These are phyloP conservation scores for Poa annua DNA, from an alignment of 176 grass and related monocot genomes.

Conservation along the genomic window DNA sequence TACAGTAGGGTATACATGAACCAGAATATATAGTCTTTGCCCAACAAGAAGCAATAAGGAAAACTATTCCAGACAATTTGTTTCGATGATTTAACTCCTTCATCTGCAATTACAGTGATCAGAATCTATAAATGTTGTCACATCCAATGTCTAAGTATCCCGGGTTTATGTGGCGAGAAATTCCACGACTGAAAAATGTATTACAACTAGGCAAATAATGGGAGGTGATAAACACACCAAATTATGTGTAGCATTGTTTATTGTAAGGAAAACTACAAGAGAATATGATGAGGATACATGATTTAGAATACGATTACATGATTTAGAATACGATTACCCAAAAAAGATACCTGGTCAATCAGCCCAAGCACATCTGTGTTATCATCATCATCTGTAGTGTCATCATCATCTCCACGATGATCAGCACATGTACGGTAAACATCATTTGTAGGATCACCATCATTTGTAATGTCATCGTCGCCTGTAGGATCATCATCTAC, in stretches of 20 bases:
- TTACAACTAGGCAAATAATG: background rate
- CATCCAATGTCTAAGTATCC: background rate
- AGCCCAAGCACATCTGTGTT: background rate
- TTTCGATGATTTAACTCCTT: background rate
- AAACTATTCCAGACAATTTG: too few species aligned
- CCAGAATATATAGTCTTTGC: background rate
- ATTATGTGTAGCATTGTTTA: background rate
- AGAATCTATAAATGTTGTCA: background rate
- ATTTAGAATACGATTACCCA: too few species aligned
- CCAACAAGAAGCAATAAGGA: background rate
- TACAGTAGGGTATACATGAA: constrained; percentile 9
- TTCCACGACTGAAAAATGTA: constrained; percentile 3
- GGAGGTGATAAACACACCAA: background rate
- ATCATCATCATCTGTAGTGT: too few species aligned
- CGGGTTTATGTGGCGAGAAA: background rate
- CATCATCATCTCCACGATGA: too few species aligned
- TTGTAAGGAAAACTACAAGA: background rate
- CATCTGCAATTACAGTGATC: background rate
- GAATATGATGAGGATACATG: background rate
- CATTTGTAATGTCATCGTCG: too few species aligned
- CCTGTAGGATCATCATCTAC: background rate
- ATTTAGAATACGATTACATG: background rate
- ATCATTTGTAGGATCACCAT: background rate
- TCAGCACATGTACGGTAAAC: too few species aligned
- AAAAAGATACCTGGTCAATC: constrained; percentile 54